Base-by-base conservation (phyloP, 306 rosid genomes). In the Vachellia collinsii region DNA sequence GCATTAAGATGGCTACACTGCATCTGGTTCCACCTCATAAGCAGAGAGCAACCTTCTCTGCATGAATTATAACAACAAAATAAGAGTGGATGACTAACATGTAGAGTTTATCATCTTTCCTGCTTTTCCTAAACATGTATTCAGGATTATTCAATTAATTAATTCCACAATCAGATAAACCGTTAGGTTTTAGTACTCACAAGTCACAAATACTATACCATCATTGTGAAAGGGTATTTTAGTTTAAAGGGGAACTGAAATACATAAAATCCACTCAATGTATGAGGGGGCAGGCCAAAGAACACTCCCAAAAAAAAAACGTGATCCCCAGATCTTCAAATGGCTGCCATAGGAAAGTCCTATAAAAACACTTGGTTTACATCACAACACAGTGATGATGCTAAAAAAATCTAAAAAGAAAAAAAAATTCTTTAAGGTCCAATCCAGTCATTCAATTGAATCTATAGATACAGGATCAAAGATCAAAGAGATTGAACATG, bases 31-130 rank as follows among this genome's bases (percentile, higher is more conserved):
- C 43, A 74, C 81, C 72, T 88, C 94, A 36, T 89, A 83, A 17
- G 97, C 90, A 50, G 97, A 88, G 29, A 94, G 97, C 83, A 91
- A 75, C 86, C 42, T 90, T 83, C 87, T 90, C 97, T 94, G 94
- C 80, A 84, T 58, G 75, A 84, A 70, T 70, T 63, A 78, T 68
- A 73, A 66, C 48, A 84, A 63, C 20, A 19, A 42, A 3, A 25
- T 4, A 7, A 41, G 16, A 11, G 41, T 1, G 69, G 29, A 63
- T 41, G 42, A 58, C 23, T 19, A 41, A 75, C 12, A 13, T 20
- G 51, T 20, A 76, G 29, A 73, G 36, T 73, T 56, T 10, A 34
- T 62, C 25, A 50, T 13, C 68, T n/a, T n/a, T n/a, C 39, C 71
- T 73, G 73, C n/a, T 59, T 38, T 78, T 23, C 56, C 25, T 61